A percentile compares a stretch with the other conserved stretches of the same genome.
These are phyloP conservation scores for Colletotrichum sp. DNA, from an alignment of 2,329 filamentous ascomycete species.

Conservation along the genomic window DNA sequence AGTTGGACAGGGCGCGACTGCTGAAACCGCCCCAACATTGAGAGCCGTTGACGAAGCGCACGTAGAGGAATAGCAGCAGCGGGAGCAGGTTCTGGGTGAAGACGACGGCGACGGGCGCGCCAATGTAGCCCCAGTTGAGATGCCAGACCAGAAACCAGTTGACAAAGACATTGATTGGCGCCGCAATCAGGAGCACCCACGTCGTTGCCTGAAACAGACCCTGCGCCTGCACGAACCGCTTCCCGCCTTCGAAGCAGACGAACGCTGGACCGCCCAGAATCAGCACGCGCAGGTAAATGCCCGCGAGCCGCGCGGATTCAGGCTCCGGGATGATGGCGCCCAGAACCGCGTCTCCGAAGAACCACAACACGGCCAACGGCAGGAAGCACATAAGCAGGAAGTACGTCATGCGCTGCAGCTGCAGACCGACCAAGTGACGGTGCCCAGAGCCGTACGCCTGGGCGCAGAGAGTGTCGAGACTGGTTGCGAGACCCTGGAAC, in stretches of 20 bases:
- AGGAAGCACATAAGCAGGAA: conserved; percentile 77
- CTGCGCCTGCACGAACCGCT: conserved; percentile 84
- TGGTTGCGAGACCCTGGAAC: conserved; percentile 86
- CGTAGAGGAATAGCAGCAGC: conserved; percentile 77
- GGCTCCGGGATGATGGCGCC: conserved; percentile 44
- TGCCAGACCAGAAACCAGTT: conserved; percentile 83
- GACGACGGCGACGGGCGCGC: conserved; percentile 81
- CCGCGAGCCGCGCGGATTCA: conserved; percentile 73
- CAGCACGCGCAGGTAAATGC: conserved; percentile 74
- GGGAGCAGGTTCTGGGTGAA: conserved; percentile 82
- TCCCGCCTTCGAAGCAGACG: conserved; percentile 78
- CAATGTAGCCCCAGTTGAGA: conserved; percentile 72
- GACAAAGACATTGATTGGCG: conserved; percentile 77
- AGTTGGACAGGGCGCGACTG: conserved; percentile 72
- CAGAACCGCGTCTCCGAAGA: conserved; percentile 71
- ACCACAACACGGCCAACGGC: conserved; percentile 76
- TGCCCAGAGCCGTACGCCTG: conserved; percentile 94
- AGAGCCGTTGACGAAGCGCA: conserved; percentile 73
- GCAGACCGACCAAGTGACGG: conserved; percentile 82
- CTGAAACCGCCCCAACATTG: conserved; percentile 89
- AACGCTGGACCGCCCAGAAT: conserved; percentile 78
- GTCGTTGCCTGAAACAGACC: conserved; percentile 81
- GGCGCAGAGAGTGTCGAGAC: conserved; percentile 88
- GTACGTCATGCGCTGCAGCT: conserved; percentile 81
- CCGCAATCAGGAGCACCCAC: conserved; percentile 77